phyloP scores from a whole-genome alignment of 192 early-diverging fungal genomes.

The Coemansia sp. region DNA sequence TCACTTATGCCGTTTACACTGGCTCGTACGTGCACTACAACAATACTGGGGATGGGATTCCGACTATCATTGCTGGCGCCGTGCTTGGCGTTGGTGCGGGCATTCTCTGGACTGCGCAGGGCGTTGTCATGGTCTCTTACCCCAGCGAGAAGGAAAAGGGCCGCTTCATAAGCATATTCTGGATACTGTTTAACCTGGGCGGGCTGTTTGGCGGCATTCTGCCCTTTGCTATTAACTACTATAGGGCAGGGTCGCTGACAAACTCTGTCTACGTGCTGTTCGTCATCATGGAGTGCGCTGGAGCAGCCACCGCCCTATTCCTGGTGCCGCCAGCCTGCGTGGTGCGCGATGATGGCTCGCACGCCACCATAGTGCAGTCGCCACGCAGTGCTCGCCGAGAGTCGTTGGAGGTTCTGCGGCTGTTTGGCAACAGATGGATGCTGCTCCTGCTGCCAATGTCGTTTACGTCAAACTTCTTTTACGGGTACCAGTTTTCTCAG shows the following conservation, averaged over 20 bases:
- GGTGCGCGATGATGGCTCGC: slow-evolving; percentile 67
- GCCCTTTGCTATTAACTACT: slow-evolving; percentile 65
- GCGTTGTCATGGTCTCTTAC: slow-evolving; percentile 80
- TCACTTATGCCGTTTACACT: slow-evolving; percentile 69
- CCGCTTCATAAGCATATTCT: slow-evolving; percentile 77
- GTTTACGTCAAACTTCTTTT: slow-evolving; percentile 75
- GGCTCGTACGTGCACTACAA: slow-evolving; percentile 70
- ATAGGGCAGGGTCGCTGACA: slow-evolving; percentile 55
- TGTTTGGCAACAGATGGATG: slow-evolving; percentile 70
- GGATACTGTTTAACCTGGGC: slow-evolving; percentile 76
- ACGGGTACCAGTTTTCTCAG: slow-evolving; percentile 67
- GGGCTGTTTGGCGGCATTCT: slow-evolving; percentile 73
- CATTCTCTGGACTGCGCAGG: slow-evolving; percentile 67
- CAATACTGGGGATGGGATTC: slow-evolving; percentile 55
- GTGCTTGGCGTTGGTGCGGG: slow-evolving; percentile 77
- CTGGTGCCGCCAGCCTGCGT: slow-evolving; percentile 61
- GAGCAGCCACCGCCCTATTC: slow-evolving; percentile 57
- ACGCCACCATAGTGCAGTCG: slow-evolving; percentile 58
- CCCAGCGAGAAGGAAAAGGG: slow-evolving; percentile 76
- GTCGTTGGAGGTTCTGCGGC: slow-evolving; percentile 53
- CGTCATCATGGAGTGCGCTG: slow-evolving; percentile 68
- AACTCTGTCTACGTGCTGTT: slow-evolving; percentile 72
- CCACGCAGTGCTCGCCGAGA: slow-evolving; percentile 59
- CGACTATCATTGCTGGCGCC: slow-evolving; percentile 69
- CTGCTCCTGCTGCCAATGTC: slow-evolving; percentile 71